Evolutionary conservation across 768 basidiomycete genomes (phyloP).

Genomic region (Hericium rajendrae): DNA sequence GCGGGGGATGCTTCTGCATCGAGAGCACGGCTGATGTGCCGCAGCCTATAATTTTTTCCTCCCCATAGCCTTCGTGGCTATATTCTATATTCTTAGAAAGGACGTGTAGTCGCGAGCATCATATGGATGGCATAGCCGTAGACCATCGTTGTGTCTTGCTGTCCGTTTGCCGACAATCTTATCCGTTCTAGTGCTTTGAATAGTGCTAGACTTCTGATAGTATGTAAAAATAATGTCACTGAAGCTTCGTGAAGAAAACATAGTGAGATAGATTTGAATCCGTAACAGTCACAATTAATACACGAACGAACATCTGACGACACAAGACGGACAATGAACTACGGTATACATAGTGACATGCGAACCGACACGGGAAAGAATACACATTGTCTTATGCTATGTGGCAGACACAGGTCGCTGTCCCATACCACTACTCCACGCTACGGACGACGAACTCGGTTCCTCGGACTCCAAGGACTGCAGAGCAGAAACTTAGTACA

Average conservation of each 20-base stretch:
- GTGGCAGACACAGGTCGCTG: slow-evolving; percentile 8
- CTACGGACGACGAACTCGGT: slow-evolving; percentile 44
- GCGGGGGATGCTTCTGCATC: neutral
- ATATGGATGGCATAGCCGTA: too few relatives aligned
- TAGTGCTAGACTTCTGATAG: too few relatives aligned
- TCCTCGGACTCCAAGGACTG: slow-evolving; percentile 81
- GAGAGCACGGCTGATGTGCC: neutral
- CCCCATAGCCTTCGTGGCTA: neutral
- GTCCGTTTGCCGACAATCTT: too few relatives aligned
- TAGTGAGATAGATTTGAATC: neutral
- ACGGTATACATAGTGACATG: neutral
- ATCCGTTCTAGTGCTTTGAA: too few relatives aligned
- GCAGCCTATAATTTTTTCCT: neutral
- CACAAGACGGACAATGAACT: neutral
- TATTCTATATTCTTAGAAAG: neutral
- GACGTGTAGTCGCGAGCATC: too few relatives aligned
- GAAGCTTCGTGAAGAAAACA: neutral
- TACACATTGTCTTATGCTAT: slow-evolving; percentile 11
- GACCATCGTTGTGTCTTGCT: too few relatives aligned
- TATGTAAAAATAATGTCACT: too few relatives aligned
- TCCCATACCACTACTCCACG: slow-evolving; percentile 26
- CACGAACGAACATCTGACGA: neutral
- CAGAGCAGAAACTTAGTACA: slow-evolving; percentile 1
- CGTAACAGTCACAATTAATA: neutral
- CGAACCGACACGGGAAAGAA: slow-evolving; percentile 5